phyloP scores from a whole-genome alignment of 805 yeast genomes.

The Candida lessepsii region DNA sequence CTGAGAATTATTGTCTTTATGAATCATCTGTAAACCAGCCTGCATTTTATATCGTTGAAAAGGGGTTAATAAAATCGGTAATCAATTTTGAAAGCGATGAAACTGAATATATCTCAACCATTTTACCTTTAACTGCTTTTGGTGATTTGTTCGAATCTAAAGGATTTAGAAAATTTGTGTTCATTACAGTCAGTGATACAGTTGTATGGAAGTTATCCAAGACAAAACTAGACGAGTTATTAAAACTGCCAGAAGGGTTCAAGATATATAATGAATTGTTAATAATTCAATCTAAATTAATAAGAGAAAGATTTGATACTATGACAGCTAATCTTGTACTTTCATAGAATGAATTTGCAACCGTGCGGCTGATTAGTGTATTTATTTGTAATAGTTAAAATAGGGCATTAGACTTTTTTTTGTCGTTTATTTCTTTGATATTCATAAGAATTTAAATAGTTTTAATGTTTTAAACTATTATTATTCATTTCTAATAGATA shows the following conservation, averaged over 20 bases:
- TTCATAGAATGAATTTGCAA: too few species aligned
- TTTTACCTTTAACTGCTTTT: conserved; percentile 72
- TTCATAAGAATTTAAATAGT: too few species aligned
- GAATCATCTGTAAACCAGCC: conserved; percentile 47
- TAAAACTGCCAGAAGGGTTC: conserved; percentile 42
- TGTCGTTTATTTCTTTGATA: too few species aligned
- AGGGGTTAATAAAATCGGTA: conserved; percentile 39
- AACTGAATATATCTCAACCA: conserved; percentile 38
- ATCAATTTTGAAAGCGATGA: conserved; percentile 39
- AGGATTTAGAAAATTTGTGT: conserved; percentile 43
- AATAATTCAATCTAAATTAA: conserved; percentile 57
- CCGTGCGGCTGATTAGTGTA: too few species aligned
- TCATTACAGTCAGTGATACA: conserved; percentile 59
- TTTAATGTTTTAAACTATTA: too few species aligned
- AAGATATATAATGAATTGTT: conserved; percentile 63
- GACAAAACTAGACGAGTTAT: conserved; percentile 44
- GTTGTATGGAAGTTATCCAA: conserved; percentile 67
- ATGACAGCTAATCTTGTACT: conserved; percentile 75
- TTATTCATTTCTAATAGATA: too few species aligned
- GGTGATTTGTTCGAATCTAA: conserved; percentile 50
- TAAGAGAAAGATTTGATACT: conserved; percentile 70
- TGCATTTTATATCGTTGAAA: conserved; percentile 55
- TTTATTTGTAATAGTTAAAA: too few species aligned
- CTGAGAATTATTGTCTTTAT: conserved; percentile 46
- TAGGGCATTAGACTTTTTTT: too few species aligned